Base-by-base conservation (phyloP, 148 eudicot species). In the Diospyros kaki region DNA sequence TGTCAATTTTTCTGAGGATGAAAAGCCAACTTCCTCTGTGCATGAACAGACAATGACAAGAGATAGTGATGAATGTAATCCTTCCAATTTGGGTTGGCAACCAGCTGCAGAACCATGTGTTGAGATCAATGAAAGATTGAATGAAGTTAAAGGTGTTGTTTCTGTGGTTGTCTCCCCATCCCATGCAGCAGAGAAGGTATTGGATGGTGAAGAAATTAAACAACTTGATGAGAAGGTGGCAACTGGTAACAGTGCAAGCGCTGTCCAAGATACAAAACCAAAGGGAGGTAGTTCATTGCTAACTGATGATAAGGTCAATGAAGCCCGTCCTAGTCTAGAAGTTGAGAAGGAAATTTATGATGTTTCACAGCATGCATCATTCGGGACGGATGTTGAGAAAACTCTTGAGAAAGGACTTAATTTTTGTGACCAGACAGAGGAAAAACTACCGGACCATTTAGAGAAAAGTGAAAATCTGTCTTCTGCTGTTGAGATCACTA, bases 121-220 rank as follows among this genome's bases (percentile, higher is more conserved):
- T 55, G 83, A 71, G 80, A 69, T 15, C 56, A 67, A 70, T 72
- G 84, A 59, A 15, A 60, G 61, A 51, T 70, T 45, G 12, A 81
- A 83, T 73, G 83, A 80, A 74, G 59, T 52, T 13, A 63, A 42
- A 55, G 82, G 66, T 63, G 13, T 71, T 45, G 66, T 56, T 67
- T 64, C 76, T 50, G 15, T 59, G 42, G 46, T 82, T 75, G 18
- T 42, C 40, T 72, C 77, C n/a, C 74, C 75, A 66, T 39, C 68
- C 4, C 50, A 68, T 43, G 69, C 56, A 6, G 46, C 42, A 4
- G 80, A 56, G 40, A 85, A 79, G 80, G 75, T 55, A 64, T 58
- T 18, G 4, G 79, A 64, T 82, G 83, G 66, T 51, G 84, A 72
- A 56, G 52, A 58, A 75, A 75, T 56, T 56, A 79, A 80, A 70